Evolutionary conservation across 2,329 filamentous ascomycete species (phyloP), one percentile per base, ranked within the genome.

Genomic region (Diatrype stigma): DNA sequence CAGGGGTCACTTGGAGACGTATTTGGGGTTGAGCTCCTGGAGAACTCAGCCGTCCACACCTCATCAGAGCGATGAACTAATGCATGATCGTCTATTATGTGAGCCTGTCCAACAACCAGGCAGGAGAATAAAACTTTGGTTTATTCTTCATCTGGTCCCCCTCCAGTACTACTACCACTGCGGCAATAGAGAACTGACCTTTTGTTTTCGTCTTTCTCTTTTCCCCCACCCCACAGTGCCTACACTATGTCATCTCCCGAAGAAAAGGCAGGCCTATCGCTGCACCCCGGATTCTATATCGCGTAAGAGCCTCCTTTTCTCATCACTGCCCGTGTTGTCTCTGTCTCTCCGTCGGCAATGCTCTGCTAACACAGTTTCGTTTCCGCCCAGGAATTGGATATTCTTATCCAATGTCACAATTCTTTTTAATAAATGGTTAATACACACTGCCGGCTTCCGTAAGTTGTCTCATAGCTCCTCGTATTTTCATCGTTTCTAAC

Each of bases 361-460:
- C 16, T 17, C 14, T 44, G 22, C 40, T 44, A 28, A 44, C 40
- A 26, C 40, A 6, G 6, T 44, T 23, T 19, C 21, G n/a, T n/a
- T 16, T 44, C 21, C 6, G 4, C 17, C 23, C 51, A 80, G 78
- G 49, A 80, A 82, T 64, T 96, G 90, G 90, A 95, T 96, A 60
- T 78, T 89, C 59, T 82, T 94, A 67, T 94, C 89, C 62, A 93
- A 90, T 58, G 78, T 82, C 62, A 90, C 92, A 55, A 95, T 96
- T 65, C 74, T 96, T 55, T 95, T 95, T 79, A 96, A 96, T 78
- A 96, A 96, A 75, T 92, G 87, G 82, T 82, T 96, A 46, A 80
- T 96, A 53, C 83, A 89, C 65, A 84, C 82, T 55, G 80, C 80
- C 63, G 80, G 86, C 51, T 93, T 93, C 70, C 79, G 87, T 90